Evolutionary conservation across 306 rosid genomes (phyloP).

Genomic region (Quercus ilex): DNA sequence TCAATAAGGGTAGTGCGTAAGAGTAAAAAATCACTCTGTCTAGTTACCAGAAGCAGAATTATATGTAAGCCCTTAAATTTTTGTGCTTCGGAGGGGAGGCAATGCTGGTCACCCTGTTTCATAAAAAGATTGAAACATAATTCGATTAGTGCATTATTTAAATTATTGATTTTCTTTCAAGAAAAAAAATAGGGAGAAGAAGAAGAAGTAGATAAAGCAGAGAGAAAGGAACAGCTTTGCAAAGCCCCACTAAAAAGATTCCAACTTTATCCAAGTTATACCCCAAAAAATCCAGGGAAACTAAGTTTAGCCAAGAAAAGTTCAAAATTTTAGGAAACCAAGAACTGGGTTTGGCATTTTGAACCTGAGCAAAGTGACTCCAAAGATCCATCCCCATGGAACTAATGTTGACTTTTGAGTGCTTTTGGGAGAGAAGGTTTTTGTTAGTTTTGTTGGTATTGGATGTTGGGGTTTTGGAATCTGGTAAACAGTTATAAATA

Average conservation of each 20-base stretch:
- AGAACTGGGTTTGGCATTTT: background rate
- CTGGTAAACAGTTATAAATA: background rate
- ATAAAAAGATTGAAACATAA: background rate
- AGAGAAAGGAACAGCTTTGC: too few species aligned
- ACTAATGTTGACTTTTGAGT: background rate
- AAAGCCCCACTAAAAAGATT: too few species aligned
- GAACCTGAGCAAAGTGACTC: slow-evolving; percentile 54
- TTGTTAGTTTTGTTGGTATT: background rate
- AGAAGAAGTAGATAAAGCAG: too few species aligned
- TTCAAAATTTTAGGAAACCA: background rate
- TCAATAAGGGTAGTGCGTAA: background rate
- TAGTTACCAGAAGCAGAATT: slow-evolving; percentile 21
- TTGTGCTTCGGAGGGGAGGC: slow-evolving; percentile 46
- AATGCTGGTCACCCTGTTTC: slow-evolving; percentile 36
- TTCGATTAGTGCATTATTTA: background rate
- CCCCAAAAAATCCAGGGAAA: background rate
- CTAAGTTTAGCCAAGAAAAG: background rate
- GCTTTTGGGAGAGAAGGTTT: background rate
- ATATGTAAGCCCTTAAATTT: slow-evolving; percentile 19
- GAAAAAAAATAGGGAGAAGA: too few species aligned
- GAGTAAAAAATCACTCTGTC: background rate
- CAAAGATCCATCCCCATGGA: slow-evolving; percentile 5
- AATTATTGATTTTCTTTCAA: background rate
- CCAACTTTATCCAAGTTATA: background rate
- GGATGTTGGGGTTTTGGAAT: background rate